Evolutionary conservation across 768 basidiomycete genomes (phyloP).

Genomic region (Mycena alexandri): DNA sequence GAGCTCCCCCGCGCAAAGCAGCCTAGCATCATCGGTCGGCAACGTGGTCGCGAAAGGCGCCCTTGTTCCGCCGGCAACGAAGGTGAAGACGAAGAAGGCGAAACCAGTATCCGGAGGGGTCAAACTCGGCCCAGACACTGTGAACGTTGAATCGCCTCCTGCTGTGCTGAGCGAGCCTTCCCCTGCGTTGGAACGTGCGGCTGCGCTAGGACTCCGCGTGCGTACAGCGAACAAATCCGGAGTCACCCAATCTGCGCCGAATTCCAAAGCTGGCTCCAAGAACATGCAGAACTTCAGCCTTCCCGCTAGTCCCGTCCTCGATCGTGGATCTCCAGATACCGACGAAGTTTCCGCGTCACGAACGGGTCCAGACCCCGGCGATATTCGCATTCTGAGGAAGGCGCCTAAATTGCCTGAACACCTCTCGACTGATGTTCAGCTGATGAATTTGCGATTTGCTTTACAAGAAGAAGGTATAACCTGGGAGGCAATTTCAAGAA

Average conservation of each 20-base stretch:
- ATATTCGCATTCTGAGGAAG: constrained; percentile 40
- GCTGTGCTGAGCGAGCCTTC: constrained; percentile 10
- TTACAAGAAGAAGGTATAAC: constrained; percentile 38
- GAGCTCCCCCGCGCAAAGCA: constrained; percentile 17
- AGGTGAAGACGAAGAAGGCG: constrained; percentile 30
- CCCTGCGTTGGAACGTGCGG: constrained; percentile 30
- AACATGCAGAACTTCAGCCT: constrained; percentile 25
- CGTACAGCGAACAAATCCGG: constrained; percentile 5
- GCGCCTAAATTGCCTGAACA: constrained; percentile 32
- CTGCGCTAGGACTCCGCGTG: constrained; percentile 31
- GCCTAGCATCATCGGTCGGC: constrained; percentile 20
- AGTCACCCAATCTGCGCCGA: constrained; percentile 7
- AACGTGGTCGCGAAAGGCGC: constrained; percentile 10
- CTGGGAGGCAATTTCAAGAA: constrained; percentile 36
- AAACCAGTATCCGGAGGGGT: constrained; percentile 36
- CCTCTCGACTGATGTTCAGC: constrained; percentile 45
- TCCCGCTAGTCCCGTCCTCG: constrained; percentile 8
- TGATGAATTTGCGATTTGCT: constrained; percentile 45
- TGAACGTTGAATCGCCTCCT: constrained; percentile 3
- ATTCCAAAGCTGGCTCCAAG: constrained; percentile 22
- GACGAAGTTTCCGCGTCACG: constrained; percentile 40
- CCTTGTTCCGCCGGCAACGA: constrained; percentile 17
- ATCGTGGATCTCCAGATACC: constrained; percentile 3
- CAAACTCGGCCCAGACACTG: constrained; percentile 27
- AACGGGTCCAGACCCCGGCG: constrained; percentile 45